Base-by-base conservation (phyloP, 1,284 basidiomycete genomes). In the Fistulinella cinereoalba region DNA sequence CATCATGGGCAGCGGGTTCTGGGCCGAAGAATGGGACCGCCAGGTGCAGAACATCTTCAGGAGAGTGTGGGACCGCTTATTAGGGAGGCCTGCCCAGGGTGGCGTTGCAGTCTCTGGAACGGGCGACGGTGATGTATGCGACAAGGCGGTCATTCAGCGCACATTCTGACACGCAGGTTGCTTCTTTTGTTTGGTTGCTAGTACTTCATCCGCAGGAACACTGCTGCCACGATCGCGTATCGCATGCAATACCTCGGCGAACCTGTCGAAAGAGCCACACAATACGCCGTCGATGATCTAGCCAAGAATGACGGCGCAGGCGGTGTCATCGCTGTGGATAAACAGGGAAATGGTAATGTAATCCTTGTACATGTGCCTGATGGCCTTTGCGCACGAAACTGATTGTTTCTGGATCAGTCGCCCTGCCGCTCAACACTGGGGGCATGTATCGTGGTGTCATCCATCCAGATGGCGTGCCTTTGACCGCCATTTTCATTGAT, bases 391-490 rank as follows among this genome's bases (percentile, higher is more conserved):
- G n/a, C n/a, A n/a, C n/a, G n/a, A n/a, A n/a, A n/a, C 28, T 29
- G 9, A 2, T 15, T 29, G 28, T 13, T 13, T 29, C 33, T 21
- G 11, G n/a, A 19, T 28, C 54, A 88, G 84, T 86, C 28, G 69
- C 82, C 1, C 76, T 85, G 69, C 77, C 84, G 4, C 60, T 92
- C 50, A 90, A 90, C 57, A 83, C 81, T 51, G 71, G 75, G 18
- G 85, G 87, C 3, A 92, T 92, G 89, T 90, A 89, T 60, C 74
- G 88, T 39, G 89, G 89, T 4, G 71, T 90, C 13, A 81, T 91
- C 37, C 68, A 73, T 25, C 70, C 73, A 45, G 85, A 88, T 45
- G 86, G 83, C 8, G 60, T 79, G 5, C 74, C 86, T 0, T 79
- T 79, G 63, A 86, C 85, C 0, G 88, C 88, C 6, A 86, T 91